Evolutionary conservation across 371 early-diverging fungal genomes (phyloP), one percentile per base, ranked within the genome.

Genomic region (Lichtheimia ornata): DNA sequence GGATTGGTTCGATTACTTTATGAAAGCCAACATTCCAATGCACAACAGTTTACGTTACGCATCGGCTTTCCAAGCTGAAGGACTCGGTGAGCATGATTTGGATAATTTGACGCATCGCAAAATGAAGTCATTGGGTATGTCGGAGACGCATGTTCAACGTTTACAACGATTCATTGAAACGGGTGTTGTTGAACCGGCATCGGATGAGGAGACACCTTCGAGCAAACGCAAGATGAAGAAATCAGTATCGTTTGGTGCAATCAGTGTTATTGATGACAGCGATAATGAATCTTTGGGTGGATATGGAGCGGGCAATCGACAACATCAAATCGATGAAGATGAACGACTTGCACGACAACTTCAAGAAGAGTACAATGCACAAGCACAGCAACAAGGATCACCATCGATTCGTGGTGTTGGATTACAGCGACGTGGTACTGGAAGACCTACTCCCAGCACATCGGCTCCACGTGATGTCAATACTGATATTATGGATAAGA

Each of bases 1-100:
- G 72, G 90, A 96, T 65, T 97, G 97, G 97, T 86, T 86, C 56
- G 93, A 93, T 41, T 97, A 90, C 74, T 88, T 97, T 52, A 82
- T 90, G 62, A 79, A 83, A 61, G 86, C 90, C 28, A 91, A 88
- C 6, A 78, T 96, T 61, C 84, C 88, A 15, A 79, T 86, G 27
- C 83, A 86, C 49, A 88, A 88, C 60, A 88, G 94, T 15, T 73
- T 82, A 5, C 84, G 79, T 15, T 95, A 95, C 69, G 92, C 94
- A 0, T 77, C 78, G 3, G 74, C 86, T 27, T 95, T 96, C 82
- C 87, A 90, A n/a, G 82, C 77, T 1, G 91, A 94, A 56, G 81
- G 84, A 42, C 67, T 97, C 66, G 92, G 92, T 59, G 78, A 87
- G 25, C 67, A 72, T 18, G 86, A 88, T 54, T 65, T 97, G 27